Evolutionary conservation across 176 grass and related monocot species (phyloP), one percentile per base, ranked within the genome.

Genomic region (Lolium multiflorum): DNA sequence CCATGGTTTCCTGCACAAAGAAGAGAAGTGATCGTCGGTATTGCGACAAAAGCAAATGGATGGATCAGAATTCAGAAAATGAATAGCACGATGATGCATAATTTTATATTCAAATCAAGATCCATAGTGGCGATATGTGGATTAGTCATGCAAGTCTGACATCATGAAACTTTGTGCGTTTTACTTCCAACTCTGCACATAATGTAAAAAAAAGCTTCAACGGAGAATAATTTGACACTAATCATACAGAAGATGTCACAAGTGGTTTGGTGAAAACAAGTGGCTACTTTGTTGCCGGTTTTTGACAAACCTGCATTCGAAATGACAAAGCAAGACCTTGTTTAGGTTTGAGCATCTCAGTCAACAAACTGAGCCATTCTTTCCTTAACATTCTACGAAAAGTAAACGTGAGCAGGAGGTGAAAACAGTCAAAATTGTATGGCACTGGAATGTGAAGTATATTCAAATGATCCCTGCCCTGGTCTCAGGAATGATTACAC

Each of bases 1-100:
- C 62, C 85, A 62, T 74, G 70, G 26, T 76, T 87, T 77, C 90
- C 94, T 97, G 83, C 43, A 57, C 25, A 88, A 77, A 51, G 57
- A 16, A 24, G 56, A 84, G 24, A 84, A 17, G 25, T 79, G 28
- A 82, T 50, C 47, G 12, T 39, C 49, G 62, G 28, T 14, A 54
- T 38, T 62, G 60, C 5, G 80, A 10, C 3, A 31, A 25, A 82
- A 55, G 9, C 6, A 24, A 55, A 73, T 56, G 55, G 75, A 71
- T 86, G 41, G 9, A 86, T 68, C 15, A 47, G 16, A 26, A 55
- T 50, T 51, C 12, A 16, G 48, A 11, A 17, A 11, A 79, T 18
- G 39, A 38, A 50, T 20, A 43, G 6, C 7, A 66, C 8, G 25
- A 67, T 7, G 6, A 25, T 74, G 11, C 9, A 11, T 11, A 4